phyloP scores from a whole-genome alignment of 768 basidiomycete species.

The Rhodotorula toruloides region DNA sequence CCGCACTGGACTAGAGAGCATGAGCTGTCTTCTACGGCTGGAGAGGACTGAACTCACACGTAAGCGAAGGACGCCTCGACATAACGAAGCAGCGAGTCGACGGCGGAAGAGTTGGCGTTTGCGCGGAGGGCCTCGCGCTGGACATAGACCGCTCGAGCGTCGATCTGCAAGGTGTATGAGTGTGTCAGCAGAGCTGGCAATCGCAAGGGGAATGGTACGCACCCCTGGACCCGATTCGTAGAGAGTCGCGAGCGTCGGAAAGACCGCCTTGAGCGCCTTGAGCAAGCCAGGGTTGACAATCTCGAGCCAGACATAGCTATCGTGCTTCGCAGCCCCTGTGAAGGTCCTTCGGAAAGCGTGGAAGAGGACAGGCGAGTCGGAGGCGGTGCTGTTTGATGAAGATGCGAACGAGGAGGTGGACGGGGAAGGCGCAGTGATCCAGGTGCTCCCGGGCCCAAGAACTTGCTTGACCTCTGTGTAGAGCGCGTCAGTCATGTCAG shows the following conservation, averaged over 20 bases:
- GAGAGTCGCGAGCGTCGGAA: background rate
- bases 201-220: background rate
- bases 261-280: background rate
- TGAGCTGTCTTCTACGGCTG: background rate
- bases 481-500: no score
- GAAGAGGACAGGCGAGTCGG: no score
- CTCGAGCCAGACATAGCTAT: constrained; percentile 1
- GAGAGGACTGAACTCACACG: constrained; percentile 1
- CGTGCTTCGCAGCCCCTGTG: no score
- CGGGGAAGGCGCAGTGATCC: no score
- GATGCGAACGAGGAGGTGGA: no score
- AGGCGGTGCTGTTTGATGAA: no score
- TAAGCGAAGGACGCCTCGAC: background rate
- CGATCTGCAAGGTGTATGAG: background rate
- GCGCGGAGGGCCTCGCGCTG: background rate
- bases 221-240: background rate
- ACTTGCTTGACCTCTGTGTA: no score
- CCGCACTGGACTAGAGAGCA: background rate
- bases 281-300: background rate
- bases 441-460: no score
- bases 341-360: no score
- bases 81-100: background rate
- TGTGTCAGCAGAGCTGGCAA: background rate
- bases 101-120: background rate
- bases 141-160: constrained; percentile 1